A percentile compares a stretch with the other conserved stretches of the same genome.
These are phyloP conservation scores for Colletotrichum endophyticum DNA, from an alignment of 2,329 filamentous ascomycete species.

Conservation along the genomic window DNA sequence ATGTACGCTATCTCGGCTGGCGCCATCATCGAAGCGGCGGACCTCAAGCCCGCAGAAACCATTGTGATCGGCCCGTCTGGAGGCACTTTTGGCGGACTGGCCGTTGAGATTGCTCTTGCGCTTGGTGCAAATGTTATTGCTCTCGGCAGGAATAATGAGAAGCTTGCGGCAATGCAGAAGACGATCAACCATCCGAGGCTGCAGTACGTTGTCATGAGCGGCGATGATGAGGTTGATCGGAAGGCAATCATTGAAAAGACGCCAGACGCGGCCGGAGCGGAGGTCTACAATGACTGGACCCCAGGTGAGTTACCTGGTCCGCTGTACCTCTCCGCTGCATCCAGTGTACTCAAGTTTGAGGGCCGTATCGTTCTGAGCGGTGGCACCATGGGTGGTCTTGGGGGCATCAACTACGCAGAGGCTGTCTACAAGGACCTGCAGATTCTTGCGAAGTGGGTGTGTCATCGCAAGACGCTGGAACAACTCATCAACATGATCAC, in stretches of 20 bases:
- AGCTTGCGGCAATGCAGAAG: background rate
- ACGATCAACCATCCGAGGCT: background rate
- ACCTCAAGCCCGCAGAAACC: constrained; percentile 49
- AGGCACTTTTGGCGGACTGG: constrained; percentile 52
- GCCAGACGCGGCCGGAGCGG: background rate
- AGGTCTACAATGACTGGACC: background rate
- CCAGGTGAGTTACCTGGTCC: background rate
- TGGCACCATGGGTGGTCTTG: background rate
- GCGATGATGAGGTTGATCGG: background rate
- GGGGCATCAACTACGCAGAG: background rate
- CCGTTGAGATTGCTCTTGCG: constrained; percentile 50
- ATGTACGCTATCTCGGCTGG: constrained; percentile 47
- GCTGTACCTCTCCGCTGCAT: background rate
- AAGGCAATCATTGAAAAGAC: background rate
- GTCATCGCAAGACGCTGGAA: background rate
- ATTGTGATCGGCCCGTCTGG: constrained; percentile 56
- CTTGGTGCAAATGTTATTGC: constrained; percentile 59
- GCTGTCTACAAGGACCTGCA: background rate
- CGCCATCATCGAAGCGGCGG: constrained; percentile 41
- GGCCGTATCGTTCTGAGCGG: background rate
- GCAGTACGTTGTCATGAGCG: background rate
- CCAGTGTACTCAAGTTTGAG: background rate
- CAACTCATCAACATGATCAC: background rate
- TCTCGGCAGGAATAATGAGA: constrained; percentile 45
- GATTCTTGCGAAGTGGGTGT: background rate